Base-by-base conservation (phyloP, 2,329 filamentous ascomycete genomes). In the Phialophora chinensis region DNA sequence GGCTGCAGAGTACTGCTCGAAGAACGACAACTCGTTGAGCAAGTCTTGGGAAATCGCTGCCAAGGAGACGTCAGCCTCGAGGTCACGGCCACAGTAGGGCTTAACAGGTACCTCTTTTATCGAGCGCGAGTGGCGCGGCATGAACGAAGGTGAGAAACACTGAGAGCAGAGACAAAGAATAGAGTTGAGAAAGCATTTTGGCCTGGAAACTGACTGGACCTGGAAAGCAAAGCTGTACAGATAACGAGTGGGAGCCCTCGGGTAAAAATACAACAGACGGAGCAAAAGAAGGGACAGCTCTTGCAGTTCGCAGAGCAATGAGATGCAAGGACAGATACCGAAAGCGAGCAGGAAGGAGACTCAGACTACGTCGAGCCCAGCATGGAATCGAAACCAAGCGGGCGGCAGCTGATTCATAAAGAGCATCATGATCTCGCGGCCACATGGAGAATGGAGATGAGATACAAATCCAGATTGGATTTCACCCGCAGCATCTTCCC, bases 1-100 rank as follows among this genome's bases (percentile, higher is more conserved):
- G 3, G 84, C 84, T 2, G 83, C 84, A 2, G 83, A 79, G 72
- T 84, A 86, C 66, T 86, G 80, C 49, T 81, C 79, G 73, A 82
- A 84, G 68, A 85, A 76, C 2, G 76, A 74, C 7, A 86, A 75
- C 50, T 81, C 74, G 17, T 75, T 72, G 44, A 84, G 74, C 10
- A 81, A 67, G 23, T 73, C 73, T n/a, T 76, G 58, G 0, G 80
- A 79, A 35, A 85, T 77, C 54, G 74, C 79, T 80, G 31, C 12
- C 23, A 20, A 25, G 17, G 12, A 52, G 42, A 38, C 23, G 7
- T 50, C 49, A 61, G 50, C 11, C 27, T 54, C 12, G 25, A 20
- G 14, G 17, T 8, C 2, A 44, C 35, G 17, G 38, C 17, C 38
- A 44, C 38, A 2, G 38, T 20, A 1, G 38, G 38, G 17, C n/a